Conservation (phyloP, 1,139 yeast species). For the Pneumocystis jirovecii region DNA sequence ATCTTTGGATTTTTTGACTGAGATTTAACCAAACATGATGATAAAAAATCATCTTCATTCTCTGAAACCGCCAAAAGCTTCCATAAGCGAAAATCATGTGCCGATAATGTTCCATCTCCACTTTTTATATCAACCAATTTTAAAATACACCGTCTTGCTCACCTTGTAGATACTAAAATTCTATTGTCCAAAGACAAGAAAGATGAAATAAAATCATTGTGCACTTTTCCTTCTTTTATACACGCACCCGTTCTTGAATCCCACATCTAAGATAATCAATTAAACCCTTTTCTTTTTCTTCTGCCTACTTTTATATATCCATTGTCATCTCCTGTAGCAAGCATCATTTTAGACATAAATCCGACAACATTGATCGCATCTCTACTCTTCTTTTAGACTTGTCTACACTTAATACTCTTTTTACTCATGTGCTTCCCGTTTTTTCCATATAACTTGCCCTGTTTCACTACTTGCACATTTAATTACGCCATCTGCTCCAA, state of each 20-base stretch:
- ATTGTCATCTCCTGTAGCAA: constrained; percentile 12
- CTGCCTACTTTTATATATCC: constrained; percentile 2
- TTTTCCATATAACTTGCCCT: constrained; percentile 9
- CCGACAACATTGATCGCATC: constrained; percentile 8
- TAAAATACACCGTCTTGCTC: background rate
- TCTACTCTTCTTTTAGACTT: constrained; percentile 1
- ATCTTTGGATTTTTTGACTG: constrained; percentile 3
- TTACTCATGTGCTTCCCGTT: background rate
- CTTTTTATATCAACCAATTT: constrained; percentile 7
- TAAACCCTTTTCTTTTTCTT: background rate
- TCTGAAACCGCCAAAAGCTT: background rate
- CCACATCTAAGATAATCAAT: background rate
- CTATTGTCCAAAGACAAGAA: constrained; percentile 6
- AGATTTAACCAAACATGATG: constrained; percentile 5
- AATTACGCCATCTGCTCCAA: constrained; percentile 11
- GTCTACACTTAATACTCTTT: background rate
- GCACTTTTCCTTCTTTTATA: background rate
- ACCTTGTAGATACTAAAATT: background rate
- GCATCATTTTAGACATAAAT: constrained; percentile 1
- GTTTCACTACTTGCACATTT: constrained; percentile 9
- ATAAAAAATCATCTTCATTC: constrained; percentile 11
- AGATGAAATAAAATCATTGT: constrained; percentile 12
- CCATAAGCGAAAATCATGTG: constrained; percentile 8
- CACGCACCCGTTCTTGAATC: background rate
- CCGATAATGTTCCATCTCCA: constrained; percentile 11